Evolutionary conservation across 2,329 filamentous ascomycete genomes (phyloP), one percentile per base, ranked within the genome.

Genomic region (Diplodia corticola): DNA sequence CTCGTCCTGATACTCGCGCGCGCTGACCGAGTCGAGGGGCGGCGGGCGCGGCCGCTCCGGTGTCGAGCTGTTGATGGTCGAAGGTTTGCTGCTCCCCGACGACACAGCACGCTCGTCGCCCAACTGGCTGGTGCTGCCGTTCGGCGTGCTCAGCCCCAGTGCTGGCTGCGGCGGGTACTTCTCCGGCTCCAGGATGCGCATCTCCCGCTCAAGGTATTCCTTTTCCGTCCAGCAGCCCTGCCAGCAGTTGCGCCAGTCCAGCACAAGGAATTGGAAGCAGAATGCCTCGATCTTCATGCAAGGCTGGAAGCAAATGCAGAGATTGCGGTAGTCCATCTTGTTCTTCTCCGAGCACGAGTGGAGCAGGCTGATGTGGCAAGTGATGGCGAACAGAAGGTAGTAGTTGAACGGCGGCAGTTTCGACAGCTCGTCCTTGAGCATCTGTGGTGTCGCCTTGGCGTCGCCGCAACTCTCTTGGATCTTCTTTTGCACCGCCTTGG

Each of bases 361-460:
- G 10, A 98, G 85, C 28, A 97, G 85, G 72, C 93, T 97, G 57
- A 98, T 88, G 73, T 98, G 94, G 78, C 94, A 97, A 37, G 94
- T 98, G 72, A 97, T 97, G 72, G 94, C 94, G 76, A 98, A 98
- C 5, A 98, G 88, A 15, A 98, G 89, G 75, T 98, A 97, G 80
- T 98, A 98, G 80, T 97, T 96, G 83, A 95, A 97, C 0, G 94
- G 94, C 6, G 94, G 91, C n/a, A 98, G 84, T 71, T 92, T 93
- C 1, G 94, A 97, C 2, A 98, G 87, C 77, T 97, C 92, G 70
- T 97, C 93, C 70, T 96, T 89, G 66, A 98, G 85, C 78, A 95
- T 77, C 75, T 96, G 91, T 0, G 94, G 93, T 5, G 94, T 93
- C 54, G 86, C 87, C 61, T 91, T 91, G 50, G 91, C 87, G 12